Base-by-base conservation (phyloP, 208 protist genomes). In the Trypanosoma avium region DNA sequence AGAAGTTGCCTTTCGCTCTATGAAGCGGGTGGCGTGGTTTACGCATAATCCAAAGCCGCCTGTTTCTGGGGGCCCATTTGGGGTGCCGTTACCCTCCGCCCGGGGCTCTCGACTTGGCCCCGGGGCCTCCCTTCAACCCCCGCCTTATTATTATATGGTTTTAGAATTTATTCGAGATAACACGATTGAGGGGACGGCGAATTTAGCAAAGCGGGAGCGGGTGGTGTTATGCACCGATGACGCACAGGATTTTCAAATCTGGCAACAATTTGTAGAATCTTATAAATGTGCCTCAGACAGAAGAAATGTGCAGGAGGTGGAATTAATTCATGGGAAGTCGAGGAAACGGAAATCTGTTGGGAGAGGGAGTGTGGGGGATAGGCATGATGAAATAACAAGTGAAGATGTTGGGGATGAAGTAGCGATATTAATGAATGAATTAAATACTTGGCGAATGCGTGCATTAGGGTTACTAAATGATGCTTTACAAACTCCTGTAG, bases 201-300 rank as follows among this genome's bases (percentile, higher is more conserved):
- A 45, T 8, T 67, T 85, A 1, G 75, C 69, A 35, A 92, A 91
- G 53, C 75, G 85, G 19, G 88, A 94, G 46, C 79, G 84, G 22
- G 42, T 91, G 10, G 85, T 92, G 2, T 67, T 94, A 3, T 94
- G 85, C 63, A 94, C 88, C 7, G 85, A 94, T 19, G 79, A 92
- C 48, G 67, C 69, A 26, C 80, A 90, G 35, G 88, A 92, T 53
- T 92, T 89, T 70, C 63, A 81, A 22, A 79, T 86, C 59, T 94
- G 85, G 85, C 78, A 87, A 58, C 61, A 87, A 50, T 92, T 94
- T 50, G 61, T 82, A 3, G 81, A 92, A 22, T 38, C 79, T 4
- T 94, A 92, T 64, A 74, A 86, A 38, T 70, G 77, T 55, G 66
- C 75, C 19, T 4, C 73, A 1, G 71, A 76, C 38, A 50, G 32